A percentile compares a stretch with the other conserved stretches of the same genome.
These are phyloP conservation scores for Chaetomiaceae sp. DNA, from an alignment of 2,329 filamentous ascomycete genomes.

Conservation along the genomic window DNA sequence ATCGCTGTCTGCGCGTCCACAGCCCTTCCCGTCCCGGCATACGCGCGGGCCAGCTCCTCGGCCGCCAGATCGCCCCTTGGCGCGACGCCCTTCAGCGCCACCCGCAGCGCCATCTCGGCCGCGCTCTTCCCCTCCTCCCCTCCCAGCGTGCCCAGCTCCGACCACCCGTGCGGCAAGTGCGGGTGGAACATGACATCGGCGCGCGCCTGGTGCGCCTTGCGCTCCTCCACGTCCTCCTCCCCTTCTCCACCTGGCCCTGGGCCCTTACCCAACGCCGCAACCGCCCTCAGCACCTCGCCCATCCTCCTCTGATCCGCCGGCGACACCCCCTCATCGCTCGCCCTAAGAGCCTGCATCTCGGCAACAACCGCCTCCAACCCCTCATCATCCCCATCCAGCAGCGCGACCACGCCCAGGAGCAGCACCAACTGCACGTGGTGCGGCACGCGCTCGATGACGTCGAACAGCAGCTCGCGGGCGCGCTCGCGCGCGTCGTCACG, in stretches of 20 bases:
- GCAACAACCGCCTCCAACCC: conserved; percentile 72
- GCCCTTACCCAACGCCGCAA: conserved; percentile 52
- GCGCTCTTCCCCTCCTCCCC: conserved; percentile 37
- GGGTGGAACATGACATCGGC: conserved; percentile 77
- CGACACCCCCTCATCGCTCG: conserved; percentile 52
- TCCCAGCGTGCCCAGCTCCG: conserved; percentile 55
- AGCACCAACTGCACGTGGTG: conserved; percentile 74
- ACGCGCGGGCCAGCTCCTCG: conserved; percentile 63
- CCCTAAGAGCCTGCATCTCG: conserved; percentile 68
- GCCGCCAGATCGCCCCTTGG: conserved; percentile 64
- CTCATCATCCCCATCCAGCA: conserved; percentile 73
- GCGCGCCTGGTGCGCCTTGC: conserved; percentile 59
- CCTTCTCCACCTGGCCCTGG: no score
- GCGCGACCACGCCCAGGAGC: conserved; percentile 75
- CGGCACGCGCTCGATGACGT: conserved; percentile 65
- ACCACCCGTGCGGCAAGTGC: conserved; percentile 74
- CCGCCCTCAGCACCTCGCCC: conserved; percentile 67
- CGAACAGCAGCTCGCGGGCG: conserved; percentile 74
- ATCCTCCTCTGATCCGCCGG: conserved; percentile 61
- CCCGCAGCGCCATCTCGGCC: conserved; percentile 73
- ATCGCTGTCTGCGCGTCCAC: conserved; percentile 72
- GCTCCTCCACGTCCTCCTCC: conserved; percentile 35
- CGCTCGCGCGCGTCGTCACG: conserved; percentile 65
- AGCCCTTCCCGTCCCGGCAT: conserved; percentile 64
- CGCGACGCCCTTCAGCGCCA: conserved; percentile 68